Evolutionary conservation across 805 yeast genomes (phyloP).

Genomic region (Yarrowia sp.): DNA sequence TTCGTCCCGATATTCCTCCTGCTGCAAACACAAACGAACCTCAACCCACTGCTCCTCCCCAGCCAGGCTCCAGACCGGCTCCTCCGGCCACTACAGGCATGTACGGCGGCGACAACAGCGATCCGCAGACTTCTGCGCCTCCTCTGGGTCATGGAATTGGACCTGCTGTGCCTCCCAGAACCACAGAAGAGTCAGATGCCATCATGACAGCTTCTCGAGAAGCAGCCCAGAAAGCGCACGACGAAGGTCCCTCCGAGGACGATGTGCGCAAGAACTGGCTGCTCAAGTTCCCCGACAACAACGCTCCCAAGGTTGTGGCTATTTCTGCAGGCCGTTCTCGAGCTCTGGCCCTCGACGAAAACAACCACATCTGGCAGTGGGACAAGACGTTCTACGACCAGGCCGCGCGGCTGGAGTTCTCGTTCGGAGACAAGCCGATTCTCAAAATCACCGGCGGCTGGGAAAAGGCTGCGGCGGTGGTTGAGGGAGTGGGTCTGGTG

Average conservation of each 20-base stretch:
- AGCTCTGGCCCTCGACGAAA: conserved; percentile 55
- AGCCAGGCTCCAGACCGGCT: not conserved
- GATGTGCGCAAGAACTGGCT: conserved; percentile 12
- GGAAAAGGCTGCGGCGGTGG: conserved; percentile 53
- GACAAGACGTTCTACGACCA: conserved; percentile 40
- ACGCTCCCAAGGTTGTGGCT: conserved; percentile 41
- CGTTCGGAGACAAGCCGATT: conserved; percentile 24
- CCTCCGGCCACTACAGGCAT: not conserved
- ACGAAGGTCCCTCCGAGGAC: not conserved
- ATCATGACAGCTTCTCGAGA: not conserved
- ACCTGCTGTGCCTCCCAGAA: conserved; percentile 2
- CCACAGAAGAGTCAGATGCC: not conserved
- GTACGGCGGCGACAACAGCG: not conserved
- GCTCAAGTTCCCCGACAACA: conserved; percentile 10
- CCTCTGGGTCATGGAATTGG: conserved; percentile 26
- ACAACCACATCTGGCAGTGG: conserved; percentile 58
- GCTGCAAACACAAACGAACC: not conserved
- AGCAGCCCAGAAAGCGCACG: not conserved
- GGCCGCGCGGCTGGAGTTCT: conserved; percentile 27
- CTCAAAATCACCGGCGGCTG: conserved; percentile 60
- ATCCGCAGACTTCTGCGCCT: not conserved
- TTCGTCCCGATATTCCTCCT: not conserved
- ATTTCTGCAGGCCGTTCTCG: conserved; percentile 64
- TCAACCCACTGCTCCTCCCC: not conserved
- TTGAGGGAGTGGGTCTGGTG: conserved; percentile 52